Conservation (phyloP, 805 yeast genomes). For the Ascoidea rubescens region DNA sequence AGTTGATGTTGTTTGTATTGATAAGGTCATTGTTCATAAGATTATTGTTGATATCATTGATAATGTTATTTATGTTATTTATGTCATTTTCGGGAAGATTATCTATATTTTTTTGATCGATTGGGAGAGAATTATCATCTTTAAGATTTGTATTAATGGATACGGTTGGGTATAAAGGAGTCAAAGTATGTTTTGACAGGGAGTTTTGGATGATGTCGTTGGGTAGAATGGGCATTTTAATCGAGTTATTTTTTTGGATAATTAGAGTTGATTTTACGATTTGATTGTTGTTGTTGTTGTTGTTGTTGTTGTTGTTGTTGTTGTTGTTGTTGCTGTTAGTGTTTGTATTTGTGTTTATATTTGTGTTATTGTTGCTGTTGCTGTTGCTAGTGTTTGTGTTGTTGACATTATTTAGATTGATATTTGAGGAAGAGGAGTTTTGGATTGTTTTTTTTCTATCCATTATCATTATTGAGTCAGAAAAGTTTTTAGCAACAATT, state of each 20-base stretch:
- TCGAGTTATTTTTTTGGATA: neutral
- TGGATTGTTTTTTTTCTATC: constrained; percentile 70
- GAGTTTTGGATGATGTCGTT: constrained; percentile 1
- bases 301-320: constrained; percentile 1
- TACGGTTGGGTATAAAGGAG: constrained; percentile 2
- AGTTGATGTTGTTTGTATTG: constrained; percentile 4
- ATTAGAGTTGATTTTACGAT: neutral
- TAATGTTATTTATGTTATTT: constrained; percentile 1
- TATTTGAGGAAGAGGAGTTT: too few relatives aligned
- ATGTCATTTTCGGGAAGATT: constrained; percentile 4
- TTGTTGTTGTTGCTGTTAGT: constrained; percentile 7
- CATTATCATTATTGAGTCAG: constrained; percentile 78
- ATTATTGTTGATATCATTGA: neutral
- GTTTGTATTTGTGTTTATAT: neutral
- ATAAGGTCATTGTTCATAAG: neutral
- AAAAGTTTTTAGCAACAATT: constrained; percentile 57
- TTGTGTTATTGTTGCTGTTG: neutral
- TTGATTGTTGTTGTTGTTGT: neutral
- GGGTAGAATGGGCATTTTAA: neutral
- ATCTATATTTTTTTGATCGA: constrained; percentile 3
- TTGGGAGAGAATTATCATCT: constrained; percentile 3
- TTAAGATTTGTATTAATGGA: constrained; percentile 5
- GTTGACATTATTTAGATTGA: too few relatives aligned
- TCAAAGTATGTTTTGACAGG: constrained; percentile 4
- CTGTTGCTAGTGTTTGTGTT: too few relatives aligned